Evolutionary conservation across 1,284 basidiomycete species (phyloP), one percentile per base, ranked within the genome.

Genomic region (Boletellus deceptivus): DNA sequence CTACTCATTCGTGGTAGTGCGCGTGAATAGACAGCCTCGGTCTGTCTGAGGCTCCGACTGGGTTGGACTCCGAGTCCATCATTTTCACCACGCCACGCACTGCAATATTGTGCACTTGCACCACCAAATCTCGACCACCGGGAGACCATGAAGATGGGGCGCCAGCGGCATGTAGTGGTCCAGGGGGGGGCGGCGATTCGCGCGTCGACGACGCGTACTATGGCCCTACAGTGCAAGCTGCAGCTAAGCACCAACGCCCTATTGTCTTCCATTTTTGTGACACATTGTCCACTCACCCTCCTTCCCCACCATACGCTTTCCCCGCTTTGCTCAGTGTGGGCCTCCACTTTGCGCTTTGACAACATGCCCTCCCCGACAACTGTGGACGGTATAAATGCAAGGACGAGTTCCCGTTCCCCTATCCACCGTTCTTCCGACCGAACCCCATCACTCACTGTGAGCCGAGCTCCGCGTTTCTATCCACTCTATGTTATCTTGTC

Each of bases 321-420:
- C 7, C 17, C 42, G 51, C 55, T 60, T 53, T 55, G 45, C 33
- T 39, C 20, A 25, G 24, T 6, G 36, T 13, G 18, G 48, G 1
- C n/a, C 18, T 22, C 34, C 7, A 16, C n/a, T n/a, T 31, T 11
- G 41, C 51, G 59, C 59, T 64, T 61, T 58, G 56, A 46, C 37
- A 8, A 60, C 59, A 57, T 24, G 11, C 36, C 14, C 46, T 49
- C 47, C 37, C 31, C 36, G 24, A 49, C 46, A 49, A 2, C 8
- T 38, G 29, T 25, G 16, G 20, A 25, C 5, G 25, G 34, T 62
- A 64, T 61, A 61, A 55, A 63, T 60, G 13, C 16, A 11, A 11
- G 13, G 7, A 34, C 39, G 46, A 29, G 14, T n/a, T 4, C 36
- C 43, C 31, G 6, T 39, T 25, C 6, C 14, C 16, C 13, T 34